Evolutionary conservation across 2,329 filamentous ascomycete species (phyloP).

Genomic region (Cercospora berteroae): DNA sequence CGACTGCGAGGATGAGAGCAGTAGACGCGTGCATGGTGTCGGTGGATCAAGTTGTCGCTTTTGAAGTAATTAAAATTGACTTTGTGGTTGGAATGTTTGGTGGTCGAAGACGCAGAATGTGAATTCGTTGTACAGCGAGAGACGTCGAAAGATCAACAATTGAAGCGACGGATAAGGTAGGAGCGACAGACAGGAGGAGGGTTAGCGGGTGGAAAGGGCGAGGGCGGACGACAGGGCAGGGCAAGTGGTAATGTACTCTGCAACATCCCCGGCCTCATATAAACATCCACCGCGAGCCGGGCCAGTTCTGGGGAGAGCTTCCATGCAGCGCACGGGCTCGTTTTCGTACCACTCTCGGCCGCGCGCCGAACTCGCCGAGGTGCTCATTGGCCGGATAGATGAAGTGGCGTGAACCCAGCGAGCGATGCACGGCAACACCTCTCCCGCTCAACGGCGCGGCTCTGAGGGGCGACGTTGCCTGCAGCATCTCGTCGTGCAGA

Average conservation of each 20-base stretch:
- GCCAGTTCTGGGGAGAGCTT: not conserved
- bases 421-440: not conserved
- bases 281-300: not conserved
- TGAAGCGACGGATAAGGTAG: not conserved
- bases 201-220: not conserved
- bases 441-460: not conserved
- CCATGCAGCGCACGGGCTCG: not conserved
- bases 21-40: slow-evolving; percentile 24
- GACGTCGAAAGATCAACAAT: not conserved
- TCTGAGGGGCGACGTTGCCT: not conserved
- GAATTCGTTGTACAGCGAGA: not conserved
- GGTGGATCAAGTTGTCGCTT: not conserved
- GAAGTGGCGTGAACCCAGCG: not conserved
- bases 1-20: slow-evolving; percentile 35
- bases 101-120: not conserved
- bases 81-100: not conserved
- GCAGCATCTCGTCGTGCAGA: not conserved
- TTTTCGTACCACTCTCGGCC: not conserved
- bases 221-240: not conserved
- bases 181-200: not conserved
- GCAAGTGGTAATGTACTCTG: not conserved
- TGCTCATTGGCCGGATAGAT: not conserved
- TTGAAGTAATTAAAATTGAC: not conserved
- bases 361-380: not conserved
- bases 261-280: slow-evolving; percentile 1